Percentiles rank a stretch among this genome's conserved stretches.
phyloP scores from a whole-genome alignment of 352 stramenopile species.

The Phytophthora hibernalis region DNA sequence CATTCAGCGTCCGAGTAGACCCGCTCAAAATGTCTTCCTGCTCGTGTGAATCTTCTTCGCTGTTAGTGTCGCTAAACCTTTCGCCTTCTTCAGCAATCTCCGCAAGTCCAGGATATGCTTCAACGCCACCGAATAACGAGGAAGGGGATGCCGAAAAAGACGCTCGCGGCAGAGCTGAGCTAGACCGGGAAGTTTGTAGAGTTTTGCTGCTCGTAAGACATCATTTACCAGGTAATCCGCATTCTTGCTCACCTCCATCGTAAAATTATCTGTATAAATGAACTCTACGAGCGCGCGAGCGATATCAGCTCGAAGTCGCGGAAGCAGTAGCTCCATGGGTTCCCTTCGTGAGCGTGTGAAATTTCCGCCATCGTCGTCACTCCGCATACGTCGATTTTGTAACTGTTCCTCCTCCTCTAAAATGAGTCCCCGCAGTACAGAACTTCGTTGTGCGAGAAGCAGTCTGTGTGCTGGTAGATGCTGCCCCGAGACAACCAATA shows the following conservation, averaged over 20 bases:
- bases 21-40: background rate
- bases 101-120: background rate
- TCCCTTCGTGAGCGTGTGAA: background rate
- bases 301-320: slow-evolving; percentile 59
- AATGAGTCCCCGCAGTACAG: slow-evolving; percentile 62
- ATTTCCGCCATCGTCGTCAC: background rate
- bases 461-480: slow-evolving; percentile 59
- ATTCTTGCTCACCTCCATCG: slow-evolving; percentile 41
- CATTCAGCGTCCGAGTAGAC: slow-evolving; percentile 32
- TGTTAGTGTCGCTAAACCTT: slow-evolving; percentile 15
- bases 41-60: background rate
- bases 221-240: slow-evolving; percentile 66
- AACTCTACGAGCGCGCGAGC: slow-evolving; percentile 67
- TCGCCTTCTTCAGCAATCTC: slow-evolving; percentile 15
- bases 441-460: slow-evolving; percentile 63
- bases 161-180: slow-evolving; percentile 46
- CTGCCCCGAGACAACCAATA: slow-evolving; percentile 54
- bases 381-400: background rate
- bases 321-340: slow-evolving; percentile 57
- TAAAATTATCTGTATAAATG: slow-evolving; percentile 77
- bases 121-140: slow-evolving; percentile 8
- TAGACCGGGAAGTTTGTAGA: slow-evolving; percentile 54
- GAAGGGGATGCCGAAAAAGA: slow-evolving; percentile 34
- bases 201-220: slow-evolving; percentile 54
- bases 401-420: slow-evolving; percentile 51